Conservation (phyloP, 306 rosid species). For the Glycine tomentella region DNA sequence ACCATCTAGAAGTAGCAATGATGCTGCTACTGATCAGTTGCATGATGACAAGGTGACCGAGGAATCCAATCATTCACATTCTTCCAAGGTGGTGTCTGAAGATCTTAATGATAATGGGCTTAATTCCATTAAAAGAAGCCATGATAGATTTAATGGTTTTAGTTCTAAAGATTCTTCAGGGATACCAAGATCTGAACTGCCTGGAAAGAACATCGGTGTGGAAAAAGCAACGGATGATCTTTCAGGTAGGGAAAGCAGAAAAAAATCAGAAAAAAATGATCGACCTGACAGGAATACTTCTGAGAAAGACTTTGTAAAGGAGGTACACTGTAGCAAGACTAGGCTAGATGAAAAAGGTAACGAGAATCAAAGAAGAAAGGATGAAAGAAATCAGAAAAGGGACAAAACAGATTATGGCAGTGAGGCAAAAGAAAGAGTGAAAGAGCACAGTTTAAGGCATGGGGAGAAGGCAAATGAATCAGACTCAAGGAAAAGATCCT, state of each 20-base stretch:
- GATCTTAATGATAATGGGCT: slow-evolving; percentile 50
- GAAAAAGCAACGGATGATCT: slow-evolving; percentile 54
- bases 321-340: slow-evolving; percentile 61
- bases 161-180: slow-evolving; percentile 50
- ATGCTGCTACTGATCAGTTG: slow-evolving; percentile 48
- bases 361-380: slow-evolving; percentile 66
- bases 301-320: slow-evolving; percentile 60
- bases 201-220: slow-evolving; percentile 47
- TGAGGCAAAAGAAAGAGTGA: slow-evolving; percentile 68
- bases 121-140: slow-evolving; percentile 55
- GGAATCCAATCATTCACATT: slow-evolving; percentile 50
- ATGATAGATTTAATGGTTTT: slow-evolving; percentile 52
- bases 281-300: slow-evolving; percentile 56
- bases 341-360: slow-evolving; percentile 63
- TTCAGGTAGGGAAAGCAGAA: slow-evolving; percentile 58
- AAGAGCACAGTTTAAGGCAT: slow-evolving; percentile 59
- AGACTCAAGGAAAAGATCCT: slow-evolving; percentile 74
- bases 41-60: slow-evolving; percentile 50
- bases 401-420: slow-evolving; percentile 64
- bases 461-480: slow-evolving; percentile 71
- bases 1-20: slow-evolving; percentile 53
- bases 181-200: slow-evolving; percentile 53
- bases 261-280: slow-evolving; percentile 60
- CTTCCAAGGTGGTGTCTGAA: slow-evolving; percentile 55
- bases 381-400: slow-evolving; percentile 65